Evolutionary conservation across 768 basidiomycete species (phyloP), one percentile per base, ranked within the genome.

Genomic region (Panellus pusillus): DNA sequence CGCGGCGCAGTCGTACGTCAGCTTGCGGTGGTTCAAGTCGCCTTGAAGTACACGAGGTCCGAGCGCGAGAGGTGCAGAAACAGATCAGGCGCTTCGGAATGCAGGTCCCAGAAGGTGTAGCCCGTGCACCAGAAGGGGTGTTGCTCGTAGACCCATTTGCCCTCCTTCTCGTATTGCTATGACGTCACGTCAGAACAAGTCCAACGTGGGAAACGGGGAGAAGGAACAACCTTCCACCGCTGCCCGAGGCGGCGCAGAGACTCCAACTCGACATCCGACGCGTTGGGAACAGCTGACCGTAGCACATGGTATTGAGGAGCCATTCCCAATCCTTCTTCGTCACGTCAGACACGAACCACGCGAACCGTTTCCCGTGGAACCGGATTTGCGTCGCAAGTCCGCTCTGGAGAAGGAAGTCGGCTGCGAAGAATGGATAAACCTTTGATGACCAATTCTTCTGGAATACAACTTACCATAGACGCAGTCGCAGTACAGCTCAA

Each of bases 101-200:
- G 87, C 42, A 92, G 69, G 49, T 92, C 89, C 91, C 91, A 93
- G 76, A 84, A 96, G 37, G 93, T 95, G 74, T 91, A 95, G 6
- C 93, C 94, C n/a, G 92, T 91, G 68, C 91, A 93, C 91, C 91
- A 93, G 78, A 91, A 93, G 9, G 91, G 88, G 62, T 94, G 92
- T 63, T 93, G 89, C 69, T 97, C 93, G 68, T 95, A 96, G 29
- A 92, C 83, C 91, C 92, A 96, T 74, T 83, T 91, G 35, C 92
- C 91, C 66, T 96, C 87, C 66, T 81, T 87, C 71, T 92, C 92
- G 66, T 97, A 97, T 83, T 93, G 80, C 89, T 91, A 64, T 8
- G 36, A 29, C 45, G 32, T 15, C 58, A 37, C 43, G 52, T 64
- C 28, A 55, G 32, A 18, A 37, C 24, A 20, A 17, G 15, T 15